Conservation (phyloP, 164 flowering plant genomes). For the Malania oleifera region DNA sequence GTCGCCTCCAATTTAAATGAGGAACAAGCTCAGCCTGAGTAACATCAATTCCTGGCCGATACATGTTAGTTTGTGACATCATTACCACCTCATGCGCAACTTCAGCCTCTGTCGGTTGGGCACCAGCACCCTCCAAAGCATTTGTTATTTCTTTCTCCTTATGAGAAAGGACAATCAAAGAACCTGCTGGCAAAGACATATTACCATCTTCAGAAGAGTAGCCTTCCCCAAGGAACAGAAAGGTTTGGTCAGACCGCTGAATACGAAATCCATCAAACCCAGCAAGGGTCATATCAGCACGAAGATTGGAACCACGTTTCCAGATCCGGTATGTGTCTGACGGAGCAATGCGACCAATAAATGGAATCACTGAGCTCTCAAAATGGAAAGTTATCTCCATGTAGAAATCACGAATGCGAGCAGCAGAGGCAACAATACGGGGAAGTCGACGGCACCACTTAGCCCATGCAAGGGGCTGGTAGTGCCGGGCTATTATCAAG, state of each 20-base stretch:
- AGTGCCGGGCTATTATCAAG: conserved; percentile 90
- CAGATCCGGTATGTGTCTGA: conserved; percentile 96
- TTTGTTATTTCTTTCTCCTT: conserved; percentile 94
- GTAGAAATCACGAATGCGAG: conserved; percentile 87
- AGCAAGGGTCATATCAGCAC: conserved; percentile 99
- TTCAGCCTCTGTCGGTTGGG: conserved; percentile 86
- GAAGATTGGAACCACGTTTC: conserved; percentile 95
- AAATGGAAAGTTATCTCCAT: conserved; percentile 98
- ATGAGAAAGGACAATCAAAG: conserved; percentile 88
- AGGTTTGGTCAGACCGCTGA: conserved; percentile 94
- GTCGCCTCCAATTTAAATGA: conserved; percentile 93
- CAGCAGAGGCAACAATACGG: conserved; percentile 72
- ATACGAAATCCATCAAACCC: conserved; percentile 98
- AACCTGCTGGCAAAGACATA: conserved; percentile 65
- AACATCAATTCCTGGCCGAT: conserved; percentile 98
- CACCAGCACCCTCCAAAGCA: conserved; percentile 96
- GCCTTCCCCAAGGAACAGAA: conserved; percentile 93
- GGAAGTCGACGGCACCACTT: conserved; percentile 99
- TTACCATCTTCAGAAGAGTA: conserved; percentile 61
- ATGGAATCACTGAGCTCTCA: conserved; percentile 97
- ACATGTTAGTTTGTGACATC: conserved; percentile 99
- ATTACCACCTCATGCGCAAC: conserved; percentile 95
- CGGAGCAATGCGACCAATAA: conserved; percentile 94
- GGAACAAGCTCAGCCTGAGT: conserved; percentile 96
- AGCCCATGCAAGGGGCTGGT: conserved; percentile 99